Base-by-base conservation (phyloP, 163 green algal genomes). In the Prototheca cutis region DNA sequence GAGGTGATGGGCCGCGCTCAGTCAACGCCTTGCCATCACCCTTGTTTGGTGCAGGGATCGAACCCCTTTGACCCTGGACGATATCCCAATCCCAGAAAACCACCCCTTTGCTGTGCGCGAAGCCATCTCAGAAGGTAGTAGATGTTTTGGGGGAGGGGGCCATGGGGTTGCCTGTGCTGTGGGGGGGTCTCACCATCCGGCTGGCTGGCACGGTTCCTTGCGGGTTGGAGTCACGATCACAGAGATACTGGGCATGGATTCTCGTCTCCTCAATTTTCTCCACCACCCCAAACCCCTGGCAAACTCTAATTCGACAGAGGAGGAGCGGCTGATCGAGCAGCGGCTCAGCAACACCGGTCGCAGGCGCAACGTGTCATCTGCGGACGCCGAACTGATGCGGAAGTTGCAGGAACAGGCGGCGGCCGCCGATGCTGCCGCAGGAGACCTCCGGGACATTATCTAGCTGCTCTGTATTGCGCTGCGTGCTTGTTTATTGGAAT, bases 31-130 rank as follows among this genome's bases (percentile, higher is more conserved):
- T n/a, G n/a, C n/a, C n/a, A n/a, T n/a, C n/a, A n/a, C n/a, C n/a
- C n/a, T n/a, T n/a, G n/a, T n/a, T n/a, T n/a, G n/a, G n/a, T n/a
- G n/a, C 63, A 70, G 68, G 42, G 65, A 79, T 15, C 28, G 19
- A 4, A 40, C 32, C 29, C 67, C 49, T 0, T 7, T 79, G n/a
- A 65, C 78, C 57, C 34, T 83, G 25, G 59, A 74, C 15, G 61
- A 67, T 21, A 58, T 81, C 19, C 66, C 78, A 18, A 56, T 85
- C 34, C 77, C 77, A 18, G 59, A 68, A 2, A 83, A 85, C 60
- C 77, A 85, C 58, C 77, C 77, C 0, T 85, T 81, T 64, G 75
- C 75, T 4, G 54, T 77, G 10, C 74, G 64, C 29, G 63, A 79
- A 53, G 27, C 71, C 67, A 68, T 83, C 57, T 55, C 54, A 15